phyloP scores from a whole-genome alignment of 768 basidiomycete genomes.

The Candolleomyces aberdarensis region DNA sequence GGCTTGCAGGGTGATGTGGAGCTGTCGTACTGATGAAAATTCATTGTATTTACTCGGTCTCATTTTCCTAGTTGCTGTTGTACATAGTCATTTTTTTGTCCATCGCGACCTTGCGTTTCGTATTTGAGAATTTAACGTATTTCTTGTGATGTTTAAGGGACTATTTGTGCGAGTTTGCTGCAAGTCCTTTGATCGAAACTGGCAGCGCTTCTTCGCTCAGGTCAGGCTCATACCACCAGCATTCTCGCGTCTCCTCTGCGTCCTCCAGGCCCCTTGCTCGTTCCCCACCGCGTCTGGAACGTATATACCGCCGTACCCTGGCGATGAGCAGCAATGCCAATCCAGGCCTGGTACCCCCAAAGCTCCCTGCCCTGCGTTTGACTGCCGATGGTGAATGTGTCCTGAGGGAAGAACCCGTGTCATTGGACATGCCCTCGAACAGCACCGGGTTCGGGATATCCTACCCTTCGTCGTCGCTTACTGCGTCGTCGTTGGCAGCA shows the following conservation, averaged over 20 bases:
- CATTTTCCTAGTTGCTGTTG: conserved; percentile 8
- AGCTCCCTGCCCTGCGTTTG: conserved; percentile 50
- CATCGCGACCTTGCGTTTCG: not conserved
- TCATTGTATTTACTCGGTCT: conserved; percentile 6
- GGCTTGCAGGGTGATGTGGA: conserved; percentile 55
- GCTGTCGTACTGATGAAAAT: conserved; percentile 40
- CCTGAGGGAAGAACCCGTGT: conserved; percentile 38
- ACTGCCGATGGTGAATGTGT: conserved; percentile 42
- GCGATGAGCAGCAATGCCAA: conserved; percentile 3
- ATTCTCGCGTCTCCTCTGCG: too few species aligned
- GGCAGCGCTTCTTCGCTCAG: not conserved
- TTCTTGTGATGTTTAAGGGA: not conserved
- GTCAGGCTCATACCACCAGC: not conserved
- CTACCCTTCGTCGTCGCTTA: conserved; percentile 42
- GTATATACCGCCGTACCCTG: not conserved
- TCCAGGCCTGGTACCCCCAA: conserved; percentile 16
- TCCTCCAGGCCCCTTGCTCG: too few species aligned
- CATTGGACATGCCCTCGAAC: conserved; percentile 38
- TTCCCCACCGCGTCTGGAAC: too few species aligned
- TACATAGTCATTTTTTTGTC: conserved; percentile 8
- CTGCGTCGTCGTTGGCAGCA: not conserved
- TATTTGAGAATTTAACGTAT: conserved; percentile 9
- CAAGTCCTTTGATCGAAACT: conserved; percentile 3
- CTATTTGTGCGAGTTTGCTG: conserved; percentile 36
- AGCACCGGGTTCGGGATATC: conserved; percentile 60